Evolutionary conservation across 129 eudicot genomes (phyloP).

Genomic region (Gnaphalium uliginosum): DNA sequence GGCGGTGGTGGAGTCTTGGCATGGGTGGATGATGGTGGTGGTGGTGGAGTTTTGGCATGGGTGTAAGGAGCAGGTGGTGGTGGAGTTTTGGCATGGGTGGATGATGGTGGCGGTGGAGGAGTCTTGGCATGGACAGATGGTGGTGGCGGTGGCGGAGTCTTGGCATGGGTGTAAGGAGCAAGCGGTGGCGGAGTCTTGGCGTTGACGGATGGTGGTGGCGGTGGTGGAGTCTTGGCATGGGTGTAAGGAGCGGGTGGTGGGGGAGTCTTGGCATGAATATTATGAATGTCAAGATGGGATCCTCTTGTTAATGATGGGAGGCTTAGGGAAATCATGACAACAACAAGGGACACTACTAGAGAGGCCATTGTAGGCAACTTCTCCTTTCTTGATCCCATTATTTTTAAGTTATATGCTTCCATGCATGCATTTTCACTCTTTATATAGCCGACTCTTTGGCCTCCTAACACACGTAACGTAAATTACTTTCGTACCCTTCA

Average conservation of each 20-base stretch:
- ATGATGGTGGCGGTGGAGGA: background rate
- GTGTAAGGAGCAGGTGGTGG: too few species aligned
- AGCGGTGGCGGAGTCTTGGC: background rate
- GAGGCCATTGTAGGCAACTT: conserved; percentile 11
- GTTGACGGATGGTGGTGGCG: background rate
- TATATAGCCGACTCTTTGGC: conserved; percentile 11
- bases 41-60: background rate
- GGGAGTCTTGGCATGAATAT: background rate
- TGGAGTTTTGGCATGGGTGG: background rate
- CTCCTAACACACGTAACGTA: background rate
- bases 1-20: conserved; percentile 10
- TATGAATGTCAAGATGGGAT: conserved; percentile 8
- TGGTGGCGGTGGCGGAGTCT: background rate
- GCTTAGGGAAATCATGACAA: conserved; percentile 36
- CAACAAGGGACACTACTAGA: conserved; percentile 24
- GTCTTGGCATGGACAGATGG: background rate
- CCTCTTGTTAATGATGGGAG: conserved; percentile 29
- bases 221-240: background rate
- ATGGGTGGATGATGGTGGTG: background rate
- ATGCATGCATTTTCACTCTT: conserved; percentile 10
- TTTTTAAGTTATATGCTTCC: background rate
- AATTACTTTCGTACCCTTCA: background rate
- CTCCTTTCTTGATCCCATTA: conserved; percentile 7
- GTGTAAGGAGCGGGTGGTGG: background rate
- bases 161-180: background rate